Percentiles rank a stretch among this genome's conserved stretches.
These are phyloP conservation scores for Fraxinus paxiana DNA, from an alignment of 305 asterid species.

Conservation along the genomic window DNA sequence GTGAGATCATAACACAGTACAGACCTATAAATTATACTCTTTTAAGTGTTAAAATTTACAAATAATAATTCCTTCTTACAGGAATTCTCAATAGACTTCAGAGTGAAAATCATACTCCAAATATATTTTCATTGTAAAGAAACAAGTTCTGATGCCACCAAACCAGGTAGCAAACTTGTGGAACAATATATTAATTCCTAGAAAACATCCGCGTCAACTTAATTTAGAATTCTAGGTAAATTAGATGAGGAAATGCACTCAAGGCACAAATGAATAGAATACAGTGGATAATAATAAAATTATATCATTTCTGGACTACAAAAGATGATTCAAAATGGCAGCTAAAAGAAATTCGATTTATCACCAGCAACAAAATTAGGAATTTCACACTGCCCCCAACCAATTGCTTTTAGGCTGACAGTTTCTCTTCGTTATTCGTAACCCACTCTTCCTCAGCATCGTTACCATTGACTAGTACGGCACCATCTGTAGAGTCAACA, in stretches of 20 bases:
- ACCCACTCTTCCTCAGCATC: constrained; percentile 95
- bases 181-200: constrained; percentile 26
- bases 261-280: constrained; percentile 22
- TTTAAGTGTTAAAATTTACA: neutral
- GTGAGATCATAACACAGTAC: neutral
- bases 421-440: constrained; percentile 79
- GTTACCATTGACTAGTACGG: constrained; percentile 66
- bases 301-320: constrained; percentile 24
- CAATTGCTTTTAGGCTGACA: constrained; percentile 83
- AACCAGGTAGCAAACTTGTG: constrained; percentile 22
- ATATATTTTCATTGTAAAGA: constrained; percentile 6
- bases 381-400: constrained; percentile 68
- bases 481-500: constrained; percentile 83
- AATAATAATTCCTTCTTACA: neutral
- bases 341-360: constrained; percentile 54
- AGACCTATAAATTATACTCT: neutral
- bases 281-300: constrained; percentile 15
- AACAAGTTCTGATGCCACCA: constrained; percentile 32
- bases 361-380: constrained; percentile 77
- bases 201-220: constrained; percentile 11
- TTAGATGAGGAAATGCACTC: constrained; percentile 20
- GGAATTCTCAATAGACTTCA: neutral
- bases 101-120: neutral
- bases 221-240: constrained; percentile 22
- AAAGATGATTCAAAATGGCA: constrained; percentile 37